Conservation (phyloP, 768 basidiomycete species). For the Boletales sp. region DNA sequence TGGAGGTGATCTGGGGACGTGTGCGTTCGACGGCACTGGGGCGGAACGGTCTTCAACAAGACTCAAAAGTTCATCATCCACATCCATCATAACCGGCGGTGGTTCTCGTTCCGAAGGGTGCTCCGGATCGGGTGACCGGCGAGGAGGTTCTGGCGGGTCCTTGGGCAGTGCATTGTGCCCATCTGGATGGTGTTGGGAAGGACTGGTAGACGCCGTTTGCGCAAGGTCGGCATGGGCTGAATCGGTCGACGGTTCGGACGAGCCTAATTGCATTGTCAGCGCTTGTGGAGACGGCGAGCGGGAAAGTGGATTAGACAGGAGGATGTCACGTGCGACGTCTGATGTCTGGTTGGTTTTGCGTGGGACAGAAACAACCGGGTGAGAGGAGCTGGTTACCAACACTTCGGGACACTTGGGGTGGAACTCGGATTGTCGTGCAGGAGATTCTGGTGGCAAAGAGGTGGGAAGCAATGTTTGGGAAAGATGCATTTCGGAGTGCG, state of each 20-base stretch:
- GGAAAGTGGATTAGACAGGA: neutral
- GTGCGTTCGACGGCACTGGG: neutral
- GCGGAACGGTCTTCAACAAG: conserved; percentile 52
- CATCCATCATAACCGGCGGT: conserved; percentile 38
- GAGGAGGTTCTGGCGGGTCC: conserved; percentile 3
- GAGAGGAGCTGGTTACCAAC: neutral
- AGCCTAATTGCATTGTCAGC: neutral
- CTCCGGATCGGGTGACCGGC: conserved; percentile 9
- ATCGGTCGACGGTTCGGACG: neutral
- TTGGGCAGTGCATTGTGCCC: neutral
- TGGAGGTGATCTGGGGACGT: neutral
- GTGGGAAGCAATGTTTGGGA: neutral
- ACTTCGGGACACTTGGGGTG: neutral
- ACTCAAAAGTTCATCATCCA: conserved; percentile 63
- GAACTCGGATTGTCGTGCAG: neutral
- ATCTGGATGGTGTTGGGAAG: conserved; percentile 15
- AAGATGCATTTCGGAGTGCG: neutral
- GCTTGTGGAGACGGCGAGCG: conserved; percentile 2
- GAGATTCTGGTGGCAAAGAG: conserved; percentile 1
- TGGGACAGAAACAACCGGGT: neutral
- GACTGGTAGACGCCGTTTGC: conserved; percentile 6
- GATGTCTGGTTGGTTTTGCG: neutral
- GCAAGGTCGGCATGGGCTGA: neutral
- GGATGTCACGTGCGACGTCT: neutral
- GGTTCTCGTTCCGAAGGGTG: conserved; percentile 2